phyloP scores from a whole-genome alignment of 345 rosid species.

The Pseudoturritis turrita region DNA sequence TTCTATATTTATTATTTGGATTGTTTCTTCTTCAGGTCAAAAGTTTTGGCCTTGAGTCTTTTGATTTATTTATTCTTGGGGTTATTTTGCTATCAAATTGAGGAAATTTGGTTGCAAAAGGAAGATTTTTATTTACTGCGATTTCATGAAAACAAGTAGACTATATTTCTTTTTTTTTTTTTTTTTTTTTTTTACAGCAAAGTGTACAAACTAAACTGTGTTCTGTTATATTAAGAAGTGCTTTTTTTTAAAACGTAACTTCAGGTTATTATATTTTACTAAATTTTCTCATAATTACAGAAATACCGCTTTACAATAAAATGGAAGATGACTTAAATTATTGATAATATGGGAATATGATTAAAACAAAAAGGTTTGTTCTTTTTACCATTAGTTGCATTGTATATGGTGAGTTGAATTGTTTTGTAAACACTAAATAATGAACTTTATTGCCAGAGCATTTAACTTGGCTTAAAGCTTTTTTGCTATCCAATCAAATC shows the following conservation, averaged over 20 bases:
- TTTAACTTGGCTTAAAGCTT: no score
- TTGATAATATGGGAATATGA: no score
- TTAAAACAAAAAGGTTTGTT: no score
- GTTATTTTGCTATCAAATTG: slow-evolving; percentile 25
- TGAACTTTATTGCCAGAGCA: no score
- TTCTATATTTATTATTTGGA: not conserved
- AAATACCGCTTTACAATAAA: no score
- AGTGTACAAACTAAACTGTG: slow-evolving; percentile 11
- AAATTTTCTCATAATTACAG: not conserved
- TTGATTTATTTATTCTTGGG: slow-evolving; percentile 37
- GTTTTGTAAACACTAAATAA: no score
- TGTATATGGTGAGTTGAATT: no score
- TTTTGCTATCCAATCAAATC: no score
- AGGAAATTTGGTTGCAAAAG: slow-evolving; percentile 24
- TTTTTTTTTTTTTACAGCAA: slow-evolving; percentile 4
- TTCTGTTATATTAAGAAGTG: not conserved
- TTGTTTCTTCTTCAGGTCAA: slow-evolving; percentile 26
- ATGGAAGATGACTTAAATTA: no score
- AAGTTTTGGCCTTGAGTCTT: slow-evolving; percentile 31
- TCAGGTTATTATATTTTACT: not conserved
- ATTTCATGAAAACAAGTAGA: not conserved
- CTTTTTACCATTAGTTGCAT: no score
- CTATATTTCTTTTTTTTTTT: no score
- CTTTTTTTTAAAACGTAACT: not conserved
- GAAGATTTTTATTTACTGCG: not conserved